These are phyloP conservation scores for Penicillium paxilli DNA, from an alignment of 495 filamentous ascomycete species.

Conservation along the genomic window DNA sequence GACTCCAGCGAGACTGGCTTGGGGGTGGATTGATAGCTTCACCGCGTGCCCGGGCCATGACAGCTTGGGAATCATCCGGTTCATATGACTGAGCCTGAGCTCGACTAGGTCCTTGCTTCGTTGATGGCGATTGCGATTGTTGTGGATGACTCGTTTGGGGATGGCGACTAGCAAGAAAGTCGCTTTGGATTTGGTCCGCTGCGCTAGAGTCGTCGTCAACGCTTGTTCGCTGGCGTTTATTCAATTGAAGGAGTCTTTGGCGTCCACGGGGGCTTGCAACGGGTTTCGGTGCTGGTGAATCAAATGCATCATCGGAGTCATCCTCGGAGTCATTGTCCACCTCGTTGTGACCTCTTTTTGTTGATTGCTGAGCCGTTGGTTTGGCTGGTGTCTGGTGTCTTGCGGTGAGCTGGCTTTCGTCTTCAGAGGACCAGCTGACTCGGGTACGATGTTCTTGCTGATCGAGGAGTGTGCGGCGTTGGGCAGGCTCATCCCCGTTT, in stretches of 20 bases:
- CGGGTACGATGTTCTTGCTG: neutral
- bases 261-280: slow-evolving; percentile 16
- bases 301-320: slow-evolving; percentile 16
- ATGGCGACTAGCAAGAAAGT: neutral
- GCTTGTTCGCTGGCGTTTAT: slow-evolving; percentile 5
- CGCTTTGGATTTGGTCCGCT: slow-evolving; percentile 12
- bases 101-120: too few relatives aligned
- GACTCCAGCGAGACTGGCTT: neutral
- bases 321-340: slow-evolving; percentile 11
- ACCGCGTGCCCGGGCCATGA: neutral
- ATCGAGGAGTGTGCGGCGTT: slow-evolving; percentile 7
- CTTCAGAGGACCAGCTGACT: neutral
- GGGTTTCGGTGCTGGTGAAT: slow-evolving; percentile 12
- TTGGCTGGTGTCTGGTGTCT: slow-evolving; percentile 1
- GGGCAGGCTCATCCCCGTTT: neutral
- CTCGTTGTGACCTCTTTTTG: slow-evolving; percentile 22
- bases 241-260: slow-evolving; percentile 19
- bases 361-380: slow-evolving; percentile 3
- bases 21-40: neutral
- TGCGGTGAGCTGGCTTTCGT: neutral
- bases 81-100: neutral
- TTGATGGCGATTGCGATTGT: neutral
- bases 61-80: neutral
- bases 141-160: neutral
- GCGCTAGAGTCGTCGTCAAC: neutral